A percentile compares a stretch with the other conserved stretches of the same genome.
These are phyloP conservation scores for Dipodascus geniculatus DNA, from an alignment of 805 yeast genomes.

Conservation along the genomic window DNA sequence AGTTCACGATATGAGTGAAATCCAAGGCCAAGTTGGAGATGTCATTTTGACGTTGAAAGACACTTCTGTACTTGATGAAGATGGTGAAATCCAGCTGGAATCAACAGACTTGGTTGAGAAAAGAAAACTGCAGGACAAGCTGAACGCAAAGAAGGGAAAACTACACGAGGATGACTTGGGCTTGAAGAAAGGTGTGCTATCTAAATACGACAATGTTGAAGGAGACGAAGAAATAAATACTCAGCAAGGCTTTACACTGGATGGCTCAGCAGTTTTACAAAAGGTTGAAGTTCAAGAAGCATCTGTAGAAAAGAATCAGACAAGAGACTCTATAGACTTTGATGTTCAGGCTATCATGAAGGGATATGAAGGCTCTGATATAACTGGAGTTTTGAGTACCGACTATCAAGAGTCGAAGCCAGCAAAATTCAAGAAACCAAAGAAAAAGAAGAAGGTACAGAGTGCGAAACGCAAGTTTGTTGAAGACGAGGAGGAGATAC, in stretches of 20 bases:
- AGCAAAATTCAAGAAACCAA: slow-evolving; percentile 32
- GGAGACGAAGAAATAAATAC: not conserved
- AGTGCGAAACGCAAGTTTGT: slow-evolving; percentile 23
- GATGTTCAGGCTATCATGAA: slow-evolving; percentile 5
- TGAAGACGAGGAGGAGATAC: slow-evolving; percentile 22
- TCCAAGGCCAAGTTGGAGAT: slow-evolving; percentile 31
- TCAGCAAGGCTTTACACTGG: slow-evolving; percentile 22
- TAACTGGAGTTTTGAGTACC: slow-evolving; percentile 13
- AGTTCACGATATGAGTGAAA: slow-evolving; percentile 34
- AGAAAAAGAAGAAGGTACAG: slow-evolving; percentile 20
- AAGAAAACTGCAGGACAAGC: slow-evolving; percentile 18
- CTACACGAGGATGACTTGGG: slow-evolving; percentile 18
- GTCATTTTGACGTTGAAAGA: slow-evolving; percentile 50
- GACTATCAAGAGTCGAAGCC: slow-evolving; percentile 24
- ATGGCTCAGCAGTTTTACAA: slow-evolving; percentile 26
- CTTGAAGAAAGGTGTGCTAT: slow-evolving; percentile 10
- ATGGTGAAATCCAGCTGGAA: slow-evolving; percentile 28
- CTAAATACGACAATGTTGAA: slow-evolving; percentile 20
- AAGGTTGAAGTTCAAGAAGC: slow-evolving; percentile 14
- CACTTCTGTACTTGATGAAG: slow-evolving; percentile 23
- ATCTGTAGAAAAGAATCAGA: slow-evolving; percentile 8
- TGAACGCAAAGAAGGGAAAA: slow-evolving; percentile 19
- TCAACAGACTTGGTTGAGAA: slow-evolving; percentile 31
- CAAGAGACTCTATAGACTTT: slow-evolving; percentile 19
- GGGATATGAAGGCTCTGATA: slow-evolving; percentile 4